Evolutionary conservation across 371 early-diverging fungal genomes (phyloP), one percentile per base, ranked within the genome.

Genomic region (Mortierella sp.): DNA sequence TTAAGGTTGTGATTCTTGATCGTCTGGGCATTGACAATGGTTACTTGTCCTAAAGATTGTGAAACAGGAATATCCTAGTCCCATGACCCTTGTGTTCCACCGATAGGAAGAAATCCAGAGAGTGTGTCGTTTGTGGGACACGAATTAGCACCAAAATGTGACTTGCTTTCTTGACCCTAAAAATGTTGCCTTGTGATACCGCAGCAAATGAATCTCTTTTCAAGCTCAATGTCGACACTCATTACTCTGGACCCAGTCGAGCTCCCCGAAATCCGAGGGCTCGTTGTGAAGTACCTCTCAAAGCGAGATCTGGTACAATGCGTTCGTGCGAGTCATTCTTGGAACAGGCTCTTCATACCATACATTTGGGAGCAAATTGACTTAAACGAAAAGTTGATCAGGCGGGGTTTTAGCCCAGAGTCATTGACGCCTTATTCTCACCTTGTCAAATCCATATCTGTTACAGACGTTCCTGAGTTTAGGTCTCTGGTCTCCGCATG

Each of bases 221-320:
- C 55, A 28, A 19, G 6, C 9, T 36, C 52, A 52, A 52, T 52
- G 22, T 22, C 19, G n/a, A 8, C 22, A 22, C 52, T 4, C 21
- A 52, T 52, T 52, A 22, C 22, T 52, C 52, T 19, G 16, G n/a
- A 62, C 62, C 47, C 62, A 4, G 8, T 62, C 9, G 62, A 62
- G 15, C 47, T 62, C 3, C 62, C 43, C 9, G 62, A 62, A 45
- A 62, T 62, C 11, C 22, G 62, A 22, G 45, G 2, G 6, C 62
- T 62, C 43, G 47, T 62, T 15, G 62, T 47, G 21, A 19, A 11
- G 0, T 45, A 62, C 21, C 62, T 62, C 3, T 24, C 62, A 9
- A 62, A 62, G 22, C 24, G 28, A 5, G 62, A 41, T 15, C 47
- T 62, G 13, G 22, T 47, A 0, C 62, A 15, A 24, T 62, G 62